Base-by-base conservation (phyloP, 1,284 basidiomycete genomes). In the Cryptococcus sp. region DNA sequence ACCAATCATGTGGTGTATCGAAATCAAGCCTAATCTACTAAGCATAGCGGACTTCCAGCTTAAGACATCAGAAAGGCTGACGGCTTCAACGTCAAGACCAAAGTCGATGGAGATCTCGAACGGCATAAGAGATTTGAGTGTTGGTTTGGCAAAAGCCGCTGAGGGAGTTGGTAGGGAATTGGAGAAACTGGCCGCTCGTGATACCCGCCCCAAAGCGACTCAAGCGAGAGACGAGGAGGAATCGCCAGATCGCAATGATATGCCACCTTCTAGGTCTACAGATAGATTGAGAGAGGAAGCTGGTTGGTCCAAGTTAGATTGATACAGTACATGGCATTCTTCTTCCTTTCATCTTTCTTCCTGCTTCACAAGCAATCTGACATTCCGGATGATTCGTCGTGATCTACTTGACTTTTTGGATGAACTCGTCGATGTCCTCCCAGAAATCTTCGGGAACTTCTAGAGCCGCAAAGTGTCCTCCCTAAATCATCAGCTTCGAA, bases 1-100 rank as follows among this genome's bases (percentile, higher is more conserved):
- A 52, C 87, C 91, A 0, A 85, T 98, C 32, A 87, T 89, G 80
- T 98, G 92, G 92, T 88, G 85, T 18, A 82, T 82, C 45, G 89
- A 91, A 55, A 72, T 76, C 45, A 56, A 56, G 37, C 55, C 50
- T 5, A 43, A 43, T 21, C 41, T 43, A 4, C 41, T 19, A 7
- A 14, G 11, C 7, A 4, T 21, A 19, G 7, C 16, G 19, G 19
- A n/a, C 14, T 40, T 16, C 37, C 16, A 40, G 14, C 28, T 4
- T 28, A 4, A 28, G 11, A 11, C 28, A 5, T 11, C 28, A 28
- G 11, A 5, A 28, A 28, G 11, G 4, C 28, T 4, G 4, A 39
- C 36, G 7, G 14, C 36, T 7, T 39, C 36, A 7, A 19, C 36
- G 7, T 19, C 16, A 16, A 5, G 36, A 16, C 36, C 14, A 4